Conservation (phyloP, 768 basidiomycete genomes). For the Pholiota conissans region DNA sequence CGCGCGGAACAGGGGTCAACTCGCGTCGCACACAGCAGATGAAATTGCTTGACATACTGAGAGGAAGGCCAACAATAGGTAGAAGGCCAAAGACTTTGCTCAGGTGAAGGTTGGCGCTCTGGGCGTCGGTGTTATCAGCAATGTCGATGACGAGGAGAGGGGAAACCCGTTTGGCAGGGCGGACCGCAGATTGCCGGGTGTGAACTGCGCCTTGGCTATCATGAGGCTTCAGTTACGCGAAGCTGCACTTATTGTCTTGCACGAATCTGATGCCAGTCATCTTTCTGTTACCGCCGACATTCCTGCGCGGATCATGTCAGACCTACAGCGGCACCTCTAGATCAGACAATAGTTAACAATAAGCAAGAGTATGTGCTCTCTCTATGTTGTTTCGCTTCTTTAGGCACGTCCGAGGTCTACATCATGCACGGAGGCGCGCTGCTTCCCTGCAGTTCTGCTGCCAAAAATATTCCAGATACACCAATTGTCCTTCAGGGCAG, state of each 20-base stretch:
- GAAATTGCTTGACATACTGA: background rate
- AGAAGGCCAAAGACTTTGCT: background rate
- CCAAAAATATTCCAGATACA: constrained; percentile 10
- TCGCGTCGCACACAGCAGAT: background rate
- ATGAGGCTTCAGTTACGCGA: background rate
- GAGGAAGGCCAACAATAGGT: background rate
- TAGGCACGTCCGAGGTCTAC: background rate
- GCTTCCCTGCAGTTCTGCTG: background rate
- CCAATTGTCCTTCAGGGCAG: constrained; percentile 15
- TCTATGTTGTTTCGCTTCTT: constrained; percentile 4
- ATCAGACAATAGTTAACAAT: constrained; percentile 3
- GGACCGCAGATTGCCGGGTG: background rate
- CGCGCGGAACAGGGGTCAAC: background rate
- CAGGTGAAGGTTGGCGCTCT: background rate
- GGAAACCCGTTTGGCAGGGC: background rate
- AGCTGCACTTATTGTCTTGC: background rate
- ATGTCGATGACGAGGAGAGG: background rate
- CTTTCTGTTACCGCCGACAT: constrained; percentile 10
- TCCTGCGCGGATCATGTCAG: constrained; percentile 14
- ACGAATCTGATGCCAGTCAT: background rate
- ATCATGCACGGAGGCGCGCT: constrained; percentile 2
- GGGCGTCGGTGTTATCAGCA: background rate
- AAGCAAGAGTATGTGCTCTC: background rate
- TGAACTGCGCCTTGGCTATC: background rate
- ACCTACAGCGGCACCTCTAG: constrained; percentile 9